phyloP scores from a whole-genome alignment of 495 filamentous ascomycete species.

The Lasiosphaeria miniovina region DNA sequence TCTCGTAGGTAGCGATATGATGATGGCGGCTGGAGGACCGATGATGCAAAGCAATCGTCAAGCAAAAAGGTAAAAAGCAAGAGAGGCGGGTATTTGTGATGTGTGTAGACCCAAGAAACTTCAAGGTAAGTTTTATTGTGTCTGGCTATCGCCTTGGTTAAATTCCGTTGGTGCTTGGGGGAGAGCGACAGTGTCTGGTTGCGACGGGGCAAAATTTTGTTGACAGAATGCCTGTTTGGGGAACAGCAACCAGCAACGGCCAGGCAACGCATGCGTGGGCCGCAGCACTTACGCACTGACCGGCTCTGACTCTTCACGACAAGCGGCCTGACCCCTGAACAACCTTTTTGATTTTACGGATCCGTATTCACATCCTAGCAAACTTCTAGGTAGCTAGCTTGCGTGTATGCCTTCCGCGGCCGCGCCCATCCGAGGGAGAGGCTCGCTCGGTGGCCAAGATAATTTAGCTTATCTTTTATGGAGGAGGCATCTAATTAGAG shows the following conservation, averaged over 20 bases:
- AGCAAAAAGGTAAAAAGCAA: neutral
- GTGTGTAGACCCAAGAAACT: neutral
- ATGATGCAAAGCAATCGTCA: conserved; percentile 2
- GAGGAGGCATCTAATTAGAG: no score
- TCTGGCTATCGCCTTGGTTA: conserved; percentile 5
- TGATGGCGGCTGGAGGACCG: conserved; percentile 1
- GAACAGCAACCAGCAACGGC: conserved; percentile 17
- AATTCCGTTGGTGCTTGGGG: conserved; percentile 4
- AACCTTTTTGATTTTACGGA: no score
- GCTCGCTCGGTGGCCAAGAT: no score
- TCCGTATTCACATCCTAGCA: no score
- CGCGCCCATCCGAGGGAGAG: no score
- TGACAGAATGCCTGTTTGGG: conserved; percentile 29
- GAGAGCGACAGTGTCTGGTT: neutral
- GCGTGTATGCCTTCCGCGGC: no score
- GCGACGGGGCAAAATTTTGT: conserved; percentile 23
- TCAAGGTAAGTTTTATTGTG: neutral
- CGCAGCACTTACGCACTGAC: neutral
- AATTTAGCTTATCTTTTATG: no score
- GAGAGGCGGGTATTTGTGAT: neutral
- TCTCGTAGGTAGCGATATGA: conserved; percentile 1
- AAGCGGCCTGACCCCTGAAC: neutral
- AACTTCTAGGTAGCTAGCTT: no score
- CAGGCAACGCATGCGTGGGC: conserved; percentile 21
- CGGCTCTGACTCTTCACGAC: neutral